Evolutionary conservation across 139 green algal genomes (phyloP).

Genomic region (Tetraselmis striata): DNA sequence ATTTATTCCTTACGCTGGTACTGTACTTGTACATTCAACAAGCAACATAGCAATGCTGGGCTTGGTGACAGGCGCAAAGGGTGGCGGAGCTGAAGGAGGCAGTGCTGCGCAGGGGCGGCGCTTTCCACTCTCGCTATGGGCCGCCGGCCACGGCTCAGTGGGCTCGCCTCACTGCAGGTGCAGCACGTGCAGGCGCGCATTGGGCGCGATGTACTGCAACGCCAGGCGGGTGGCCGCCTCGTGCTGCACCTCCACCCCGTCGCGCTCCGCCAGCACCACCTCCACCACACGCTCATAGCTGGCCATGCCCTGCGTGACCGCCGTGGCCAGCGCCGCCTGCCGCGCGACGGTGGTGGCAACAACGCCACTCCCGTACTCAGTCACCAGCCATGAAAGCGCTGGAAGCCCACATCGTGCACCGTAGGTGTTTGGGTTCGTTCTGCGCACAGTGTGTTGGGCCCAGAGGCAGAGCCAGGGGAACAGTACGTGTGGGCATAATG

Average conservation of each 20-base stretch:
- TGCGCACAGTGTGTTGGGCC: not conserved
- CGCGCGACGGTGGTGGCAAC: not conserved
- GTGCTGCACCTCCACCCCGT: slow-evolving; percentile 35
- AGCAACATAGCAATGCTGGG: no score
- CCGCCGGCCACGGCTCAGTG: no score
- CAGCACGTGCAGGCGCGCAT: not conserved
- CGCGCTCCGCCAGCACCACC: slow-evolving; percentile 59
- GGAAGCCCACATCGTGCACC: not conserved
- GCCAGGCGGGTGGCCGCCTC: slow-evolving; percentile 8
- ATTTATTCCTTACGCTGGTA: no score
- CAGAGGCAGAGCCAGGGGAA: not conserved
- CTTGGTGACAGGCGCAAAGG: no score
- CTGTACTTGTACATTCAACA: no score
- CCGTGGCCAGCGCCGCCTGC: not conserved
- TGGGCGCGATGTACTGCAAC: not conserved
- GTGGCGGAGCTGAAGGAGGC: no score
- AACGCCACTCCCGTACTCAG: not conserved
- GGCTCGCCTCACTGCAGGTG: not conserved
- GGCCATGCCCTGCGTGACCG: no score
- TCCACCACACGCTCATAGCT: slow-evolving; percentile 30
- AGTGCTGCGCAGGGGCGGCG: no score
- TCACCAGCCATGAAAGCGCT: no score
- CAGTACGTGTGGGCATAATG: no score
- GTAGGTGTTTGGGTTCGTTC: not conserved
- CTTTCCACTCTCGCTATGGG: no score